These are phyloP conservation scores for Pseudocercospora macadamiae DNA, from an alignment of 2,329 filamentous ascomycete species.

Conservation along the genomic window DNA sequence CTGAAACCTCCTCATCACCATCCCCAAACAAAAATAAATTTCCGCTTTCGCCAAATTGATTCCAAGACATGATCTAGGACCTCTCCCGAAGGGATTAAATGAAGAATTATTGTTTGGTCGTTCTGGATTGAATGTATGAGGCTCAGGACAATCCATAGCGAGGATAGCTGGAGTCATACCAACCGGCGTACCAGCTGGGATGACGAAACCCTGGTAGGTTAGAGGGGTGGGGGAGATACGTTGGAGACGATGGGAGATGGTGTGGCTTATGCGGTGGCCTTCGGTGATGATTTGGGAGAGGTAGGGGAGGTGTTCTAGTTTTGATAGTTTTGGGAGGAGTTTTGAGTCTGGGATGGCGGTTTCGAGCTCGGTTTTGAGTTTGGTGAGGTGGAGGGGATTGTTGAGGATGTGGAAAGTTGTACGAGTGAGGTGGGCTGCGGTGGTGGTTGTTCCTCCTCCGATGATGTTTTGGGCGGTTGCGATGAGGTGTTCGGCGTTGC, in stretches of 20 bases:
- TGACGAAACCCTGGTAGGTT: constrained; percentile 15
- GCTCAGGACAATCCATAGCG: too few relatives aligned
- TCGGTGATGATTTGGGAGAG: constrained; percentile 29
- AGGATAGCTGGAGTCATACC: constrained; percentile 36
- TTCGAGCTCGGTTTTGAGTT: constrained; percentile 14
- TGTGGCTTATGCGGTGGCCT: constrained; percentile 27
- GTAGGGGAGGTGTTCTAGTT: constrained; percentile 27
- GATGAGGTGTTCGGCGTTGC: constrained; percentile 16
- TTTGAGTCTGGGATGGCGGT: constrained; percentile 4
- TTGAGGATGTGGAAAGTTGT: constrained; percentile 17
- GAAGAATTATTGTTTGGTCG: too few relatives aligned
- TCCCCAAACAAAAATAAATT: too few relatives aligned
- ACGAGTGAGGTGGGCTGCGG: constrained; percentile 17
- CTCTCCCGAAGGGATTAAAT: too few relatives aligned
- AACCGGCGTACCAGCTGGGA: constrained; percentile 31
- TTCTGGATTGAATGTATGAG: constrained; percentile 35
- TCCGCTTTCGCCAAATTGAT: too few relatives aligned
- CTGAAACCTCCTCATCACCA: too few relatives aligned
- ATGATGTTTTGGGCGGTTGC: constrained; percentile 28
- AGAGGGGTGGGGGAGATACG: constrained; percentile 29
- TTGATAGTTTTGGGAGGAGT: constrained; percentile 1
- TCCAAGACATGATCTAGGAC: too few relatives aligned
- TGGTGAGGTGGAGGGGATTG: not conserved
- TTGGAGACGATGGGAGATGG: constrained; percentile 24
- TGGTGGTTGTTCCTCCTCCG: constrained; percentile 26